These are phyloP conservation scores for Xerocomus nothofagi DNA, from an alignment of 1,284 basidiomycete genomes.

Conservation along the genomic window DNA sequence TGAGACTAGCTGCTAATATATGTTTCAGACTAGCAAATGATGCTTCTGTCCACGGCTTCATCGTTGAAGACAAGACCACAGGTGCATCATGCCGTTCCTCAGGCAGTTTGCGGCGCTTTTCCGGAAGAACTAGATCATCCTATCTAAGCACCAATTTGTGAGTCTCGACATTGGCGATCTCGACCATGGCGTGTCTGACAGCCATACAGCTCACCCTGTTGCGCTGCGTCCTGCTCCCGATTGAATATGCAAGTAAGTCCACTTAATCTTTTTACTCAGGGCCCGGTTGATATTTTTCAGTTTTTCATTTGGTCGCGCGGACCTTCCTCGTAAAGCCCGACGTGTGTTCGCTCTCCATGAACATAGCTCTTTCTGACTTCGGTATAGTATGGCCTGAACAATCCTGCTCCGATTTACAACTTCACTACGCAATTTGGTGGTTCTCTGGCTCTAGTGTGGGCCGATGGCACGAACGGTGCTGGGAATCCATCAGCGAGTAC, in stretches of 20 bases:
- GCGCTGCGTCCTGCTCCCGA: slow-evolving; percentile 66
- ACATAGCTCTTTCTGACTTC: slow-evolving; percentile 5
- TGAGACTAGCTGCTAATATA: too few relatives aligned
- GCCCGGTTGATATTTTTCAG: slow-evolving; percentile 17
- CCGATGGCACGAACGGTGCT: slow-evolving; percentile 56
- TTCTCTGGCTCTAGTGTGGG: slow-evolving; percentile 60
- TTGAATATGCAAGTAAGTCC: slow-evolving; percentile 54
- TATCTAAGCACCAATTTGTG: slow-evolving; percentile 63
- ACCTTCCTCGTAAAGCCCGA: slow-evolving; percentile 53
- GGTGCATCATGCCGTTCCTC: slow-evolving; percentile 45
- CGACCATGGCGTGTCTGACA: slow-evolving; percentile 16
- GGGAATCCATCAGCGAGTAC: slow-evolving; percentile 50
- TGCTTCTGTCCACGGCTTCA: neutral
- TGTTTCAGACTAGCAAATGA: too few relatives aligned
- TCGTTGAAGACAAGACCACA: slow-evolving; percentile 1
- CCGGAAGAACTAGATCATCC: slow-evolving; percentile 76
- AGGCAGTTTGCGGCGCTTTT: slow-evolving; percentile 63
- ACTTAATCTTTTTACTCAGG: neutral
- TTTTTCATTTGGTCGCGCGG: slow-evolving; percentile 66
- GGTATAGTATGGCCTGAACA: slow-evolving; percentile 64
- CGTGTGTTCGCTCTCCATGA: slow-evolving; percentile 17
- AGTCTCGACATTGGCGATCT: slow-evolving; percentile 31
- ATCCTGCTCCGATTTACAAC: slow-evolving; percentile 49
- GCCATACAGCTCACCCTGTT: slow-evolving; percentile 55
- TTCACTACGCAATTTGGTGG: slow-evolving; percentile 53